phyloP scores from a whole-genome alignment of 257 asterid species.

The Solanum piurae region DNA sequence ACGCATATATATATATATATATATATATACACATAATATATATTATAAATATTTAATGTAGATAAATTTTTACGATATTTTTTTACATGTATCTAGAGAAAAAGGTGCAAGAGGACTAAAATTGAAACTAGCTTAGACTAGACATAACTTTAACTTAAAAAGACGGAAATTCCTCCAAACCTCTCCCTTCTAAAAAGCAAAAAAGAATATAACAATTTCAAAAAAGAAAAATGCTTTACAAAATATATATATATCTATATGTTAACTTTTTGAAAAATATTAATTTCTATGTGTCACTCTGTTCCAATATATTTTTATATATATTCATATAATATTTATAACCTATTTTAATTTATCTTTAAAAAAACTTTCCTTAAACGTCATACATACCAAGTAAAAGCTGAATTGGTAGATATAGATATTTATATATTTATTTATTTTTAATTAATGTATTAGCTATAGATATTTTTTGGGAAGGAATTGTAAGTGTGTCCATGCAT shows the following conservation, averaged over 20 bases:
- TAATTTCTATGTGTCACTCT: not conserved
- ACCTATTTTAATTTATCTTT: not conserved
- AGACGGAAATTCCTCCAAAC: conserved; percentile 2
- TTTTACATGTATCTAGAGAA: not conserved
- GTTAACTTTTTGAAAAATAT: not conserved
- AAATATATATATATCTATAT: not conserved
- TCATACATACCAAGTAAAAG: not conserved
- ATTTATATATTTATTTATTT: not conserved
- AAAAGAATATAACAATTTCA: not conserved
- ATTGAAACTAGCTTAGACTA: not conserved
- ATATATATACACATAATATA: no score
- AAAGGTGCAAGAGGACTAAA: not conserved
- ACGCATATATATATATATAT: no score
- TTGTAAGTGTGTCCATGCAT: not conserved
- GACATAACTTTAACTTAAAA: not conserved
- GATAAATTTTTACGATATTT: not conserved
- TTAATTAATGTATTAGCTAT: not conserved
- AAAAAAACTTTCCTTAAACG: not conserved
- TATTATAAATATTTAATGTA: no score
- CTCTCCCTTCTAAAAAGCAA: not conserved
- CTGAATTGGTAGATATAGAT: not conserved
- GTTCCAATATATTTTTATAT: not conserved
- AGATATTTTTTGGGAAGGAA: not conserved
- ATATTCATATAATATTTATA: not conserved
- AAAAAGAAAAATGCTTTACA: not conserved